phyloP scores from a whole-genome alignment of 2,329 filamentous ascomycete genomes.

The Diaporthe batatas region DNA sequence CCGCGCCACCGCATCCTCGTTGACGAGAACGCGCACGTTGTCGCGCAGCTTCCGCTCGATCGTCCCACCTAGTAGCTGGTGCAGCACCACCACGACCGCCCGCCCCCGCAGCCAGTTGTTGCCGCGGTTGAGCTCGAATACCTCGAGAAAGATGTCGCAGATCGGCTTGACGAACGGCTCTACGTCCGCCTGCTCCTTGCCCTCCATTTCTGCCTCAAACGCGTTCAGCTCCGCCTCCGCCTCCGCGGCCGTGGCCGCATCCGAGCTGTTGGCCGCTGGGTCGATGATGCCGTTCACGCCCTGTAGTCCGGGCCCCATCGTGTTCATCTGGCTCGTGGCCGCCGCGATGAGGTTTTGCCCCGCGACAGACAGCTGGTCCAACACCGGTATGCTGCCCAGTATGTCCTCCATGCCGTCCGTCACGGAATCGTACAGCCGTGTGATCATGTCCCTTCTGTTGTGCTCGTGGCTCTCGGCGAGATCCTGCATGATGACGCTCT shows the following conservation, averaged over 20 bases:
- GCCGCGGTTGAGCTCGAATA: constrained; percentile 93
- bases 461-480: constrained; percentile 70
- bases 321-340: constrained; percentile 74
- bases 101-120: constrained; percentile 98
- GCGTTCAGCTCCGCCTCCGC: constrained; percentile 94
- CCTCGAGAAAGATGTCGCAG: constrained; percentile 95
- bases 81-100: constrained; percentile 94
- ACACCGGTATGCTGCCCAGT: constrained; percentile 91
- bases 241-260: constrained; percentile 72
- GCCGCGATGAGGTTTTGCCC: constrained; percentile 91
- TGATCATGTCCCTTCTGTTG: constrained; percentile 88
- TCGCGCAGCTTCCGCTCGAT: constrained; percentile 97
- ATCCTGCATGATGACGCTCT: constrained; percentile 79
- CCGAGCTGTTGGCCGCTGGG: constrained; percentile 65
- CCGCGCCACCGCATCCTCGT: constrained; percentile 82
- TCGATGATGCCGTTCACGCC: constrained; percentile 37
- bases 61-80: constrained; percentile 94
- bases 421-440: constrained; percentile 94
- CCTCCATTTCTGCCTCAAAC: constrained; percentile 85
- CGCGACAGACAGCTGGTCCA: constrained; percentile 93
- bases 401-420: constrained; percentile 99
- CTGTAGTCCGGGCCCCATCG: constrained; percentile 50
- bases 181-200: constrained; percentile 72
- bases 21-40: constrained; percentile 77
- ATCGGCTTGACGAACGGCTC: constrained; percentile 99